These are phyloP conservation scores for Lasiodiplodia theobromae DNA, from an alignment of 2,329 filamentous ascomycete genomes.

Conservation along the genomic window DNA sequence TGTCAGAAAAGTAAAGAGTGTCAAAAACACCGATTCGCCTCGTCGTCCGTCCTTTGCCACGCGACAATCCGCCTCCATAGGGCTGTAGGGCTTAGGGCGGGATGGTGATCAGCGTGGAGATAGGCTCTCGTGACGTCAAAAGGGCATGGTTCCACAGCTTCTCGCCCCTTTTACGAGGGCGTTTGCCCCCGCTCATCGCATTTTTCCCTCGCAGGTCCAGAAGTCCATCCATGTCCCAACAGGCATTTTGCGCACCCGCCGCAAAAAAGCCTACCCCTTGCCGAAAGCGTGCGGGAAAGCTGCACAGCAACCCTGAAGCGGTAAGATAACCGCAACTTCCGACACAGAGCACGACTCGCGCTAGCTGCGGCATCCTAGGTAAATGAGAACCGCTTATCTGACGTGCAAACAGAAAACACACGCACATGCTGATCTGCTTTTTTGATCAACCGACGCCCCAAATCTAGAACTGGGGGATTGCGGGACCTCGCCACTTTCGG, in stretches of 20 bases:
- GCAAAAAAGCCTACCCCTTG: not conserved
- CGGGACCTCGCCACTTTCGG: not conserved
- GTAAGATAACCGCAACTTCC: slow-evolving; percentile 16
- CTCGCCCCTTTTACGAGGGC: not conserved
- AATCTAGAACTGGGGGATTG: not conserved
- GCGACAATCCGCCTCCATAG: slow-evolving; percentile 5
- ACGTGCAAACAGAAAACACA: too few species aligned
- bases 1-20: too few species aligned
- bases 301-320: not conserved
- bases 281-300: not conserved
- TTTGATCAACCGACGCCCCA: not conserved
- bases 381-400: not conserved
- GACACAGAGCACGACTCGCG: slow-evolving; percentile 19
- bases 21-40: not conserved
- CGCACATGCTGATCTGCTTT: not conserved
- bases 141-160: too few species aligned
- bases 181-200: not conserved
- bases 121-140: slow-evolving; percentile 1
- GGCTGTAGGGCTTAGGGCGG: slow-evolving; percentile 21
- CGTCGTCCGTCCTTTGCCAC: not conserved
- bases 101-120: not conserved
- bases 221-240: not conserved
- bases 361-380: not conserved
- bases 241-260: not conserved
- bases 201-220: not conserved